Evolutionary conservation across 2,329 filamentous ascomycete species (phyloP).

Genomic region (Fusarium keratoplasticum): DNA sequence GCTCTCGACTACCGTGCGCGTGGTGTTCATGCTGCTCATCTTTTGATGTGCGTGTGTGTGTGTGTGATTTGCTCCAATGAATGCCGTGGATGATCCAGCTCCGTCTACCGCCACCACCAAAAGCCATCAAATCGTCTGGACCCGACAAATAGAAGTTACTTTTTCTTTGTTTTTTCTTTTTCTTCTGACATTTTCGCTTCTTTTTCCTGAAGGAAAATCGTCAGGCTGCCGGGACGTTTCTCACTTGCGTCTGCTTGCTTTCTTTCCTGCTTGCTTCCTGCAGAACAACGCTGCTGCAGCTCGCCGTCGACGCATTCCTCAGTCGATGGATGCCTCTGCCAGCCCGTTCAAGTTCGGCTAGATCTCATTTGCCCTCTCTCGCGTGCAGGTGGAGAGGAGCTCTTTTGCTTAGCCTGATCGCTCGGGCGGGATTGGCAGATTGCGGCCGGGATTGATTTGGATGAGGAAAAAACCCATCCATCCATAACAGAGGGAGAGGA

Average conservation of each 20-base stretch:
- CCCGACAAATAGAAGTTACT: background rate
- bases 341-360: constrained; percentile 28
- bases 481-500: background rate
- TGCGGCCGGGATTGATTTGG: constrained; percentile 31
- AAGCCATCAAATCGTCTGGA: background rate
- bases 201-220: background rate
- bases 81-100: background rate
- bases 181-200: background rate
- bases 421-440: constrained; percentile 45
- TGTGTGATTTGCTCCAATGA: background rate
- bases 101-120: constrained; percentile 8
- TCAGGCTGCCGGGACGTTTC: background rate
- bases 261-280: background rate
- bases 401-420: constrained; percentile 43
- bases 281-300: constrained; percentile 4
- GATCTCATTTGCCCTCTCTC: constrained; percentile 44
- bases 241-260: background rate
- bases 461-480: background rate
- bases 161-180: background rate
- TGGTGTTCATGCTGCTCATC: constrained; percentile 30
- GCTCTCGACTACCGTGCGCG: constrained; percentile 28
- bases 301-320: constrained; percentile 38
- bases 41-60: background rate
- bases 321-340: constrained; percentile 28
- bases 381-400: constrained; percentile 40